A percentile compares a stretch with the other conserved stretches of the same genome.
These are phyloP conservation scores for Trichoderma endophyticum DNA, from an alignment of 2,329 filamentous ascomycete species.

Conservation along the genomic window DNA sequence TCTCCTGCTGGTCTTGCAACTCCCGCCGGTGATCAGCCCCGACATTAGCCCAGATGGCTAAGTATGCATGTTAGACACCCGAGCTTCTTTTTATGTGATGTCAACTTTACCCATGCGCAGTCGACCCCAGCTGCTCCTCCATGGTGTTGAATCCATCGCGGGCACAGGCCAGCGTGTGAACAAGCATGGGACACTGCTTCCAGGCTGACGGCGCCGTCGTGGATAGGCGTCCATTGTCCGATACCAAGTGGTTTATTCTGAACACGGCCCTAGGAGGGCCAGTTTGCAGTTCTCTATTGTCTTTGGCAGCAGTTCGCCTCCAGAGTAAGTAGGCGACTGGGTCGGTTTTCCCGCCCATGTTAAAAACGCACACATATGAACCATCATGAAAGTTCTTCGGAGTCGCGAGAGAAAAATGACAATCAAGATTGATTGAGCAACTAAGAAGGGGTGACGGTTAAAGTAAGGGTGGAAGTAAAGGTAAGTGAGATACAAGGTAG, in stretches of 20 bases:
- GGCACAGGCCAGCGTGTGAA: constrained; percentile 13
- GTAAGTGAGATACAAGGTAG: background rate
- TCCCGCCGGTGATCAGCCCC: background rate
- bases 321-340: background rate
- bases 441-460: background rate
- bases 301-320: background rate
- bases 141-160: background rate
- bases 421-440: background rate
- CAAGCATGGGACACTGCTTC: background rate
- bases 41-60: constrained; percentile 4
- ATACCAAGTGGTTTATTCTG: background rate
- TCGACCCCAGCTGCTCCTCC: background rate
- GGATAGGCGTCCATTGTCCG: constrained; percentile 9
- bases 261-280: background rate
- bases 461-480: background rate
- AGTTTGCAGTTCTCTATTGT: background rate
- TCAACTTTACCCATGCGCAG: background rate
- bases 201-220: background rate
- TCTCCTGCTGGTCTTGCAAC: background rate
- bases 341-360: background rate
- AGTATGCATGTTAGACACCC: constrained; percentile 8
- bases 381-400: background rate
- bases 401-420: background rate
- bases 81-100: background rate
- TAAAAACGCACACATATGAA: background rate